These are phyloP conservation scores for Zygoascus flipseniorum DNA, from an alignment of 805 yeast species.

Conservation along the genomic window DNA sequence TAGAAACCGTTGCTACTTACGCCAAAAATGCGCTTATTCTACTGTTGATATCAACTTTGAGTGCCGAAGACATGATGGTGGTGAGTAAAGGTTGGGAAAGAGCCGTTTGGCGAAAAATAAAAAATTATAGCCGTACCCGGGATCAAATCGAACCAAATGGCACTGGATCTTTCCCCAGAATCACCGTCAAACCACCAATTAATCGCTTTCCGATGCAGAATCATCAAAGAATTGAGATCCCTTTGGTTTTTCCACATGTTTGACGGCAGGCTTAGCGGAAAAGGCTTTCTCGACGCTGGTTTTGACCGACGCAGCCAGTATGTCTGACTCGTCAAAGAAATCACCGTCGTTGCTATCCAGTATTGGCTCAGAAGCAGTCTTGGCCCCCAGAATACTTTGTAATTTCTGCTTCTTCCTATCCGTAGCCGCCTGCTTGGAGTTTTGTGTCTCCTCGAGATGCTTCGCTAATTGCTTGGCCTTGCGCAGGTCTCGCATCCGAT, in stretches of 20 bases:
- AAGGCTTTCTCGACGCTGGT: slow-evolving; percentile 2
- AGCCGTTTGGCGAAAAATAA: not conserved
- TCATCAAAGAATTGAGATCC: too few species aligned
- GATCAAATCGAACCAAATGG: not conserved
- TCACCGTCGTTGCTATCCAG: slow-evolving; percentile 32
- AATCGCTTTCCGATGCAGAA: too few species aligned
- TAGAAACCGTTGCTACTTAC: slow-evolving; percentile 10
- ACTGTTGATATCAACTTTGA: slow-evolving; percentile 25
- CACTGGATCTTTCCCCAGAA: slow-evolving; percentile 1
- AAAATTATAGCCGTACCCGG: not conserved
- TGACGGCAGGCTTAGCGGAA: not conserved
- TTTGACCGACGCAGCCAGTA: slow-evolving; percentile 30
- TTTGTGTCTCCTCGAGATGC: slow-evolving; percentile 15
- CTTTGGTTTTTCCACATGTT: too few species aligned
- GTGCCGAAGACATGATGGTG: not conserved
- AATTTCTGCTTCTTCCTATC: slow-evolving; percentile 33
- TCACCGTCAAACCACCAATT: too few species aligned
- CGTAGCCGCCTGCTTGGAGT: slow-evolving; percentile 10
- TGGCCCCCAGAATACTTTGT: slow-evolving; percentile 23
- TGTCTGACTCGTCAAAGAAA: slow-evolving; percentile 34
- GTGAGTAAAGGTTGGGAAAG: not conserved
- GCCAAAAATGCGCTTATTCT: slow-evolving; percentile 26
- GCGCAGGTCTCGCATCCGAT: slow-evolving; percentile 30
- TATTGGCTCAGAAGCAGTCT: not conserved
- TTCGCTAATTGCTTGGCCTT: slow-evolving; percentile 32